Base-by-base conservation (phyloP, 257 asterid species). In the Buddleja alternifolia region DNA sequence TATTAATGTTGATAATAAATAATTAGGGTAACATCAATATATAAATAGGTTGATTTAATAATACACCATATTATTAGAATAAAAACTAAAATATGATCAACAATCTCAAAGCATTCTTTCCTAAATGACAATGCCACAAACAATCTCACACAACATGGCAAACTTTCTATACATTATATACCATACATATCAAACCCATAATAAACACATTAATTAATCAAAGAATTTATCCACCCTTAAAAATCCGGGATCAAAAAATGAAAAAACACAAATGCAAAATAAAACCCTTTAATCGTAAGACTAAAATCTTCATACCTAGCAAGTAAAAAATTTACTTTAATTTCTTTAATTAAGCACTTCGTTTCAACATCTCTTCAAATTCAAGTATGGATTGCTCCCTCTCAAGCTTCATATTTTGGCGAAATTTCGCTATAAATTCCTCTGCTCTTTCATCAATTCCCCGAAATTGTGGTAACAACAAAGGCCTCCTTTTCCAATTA, bases 341-440 rank as follows among this genome's bases (percentile, higher is more conserved):
- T 34, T 67, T 40, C 3, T 3, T n/a, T 29, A 29, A 29, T 73
- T 36, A 87, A 60, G 79, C 63, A 72, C 92, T 78, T 66, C 89
- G 71, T 46, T 84, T 85, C 60, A 89, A 80, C 95, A 85, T 86
- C 75, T 87, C 95, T 61, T 89, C 81, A 60, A 67, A 89, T 15
- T 89, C 96, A 72, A 61, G 60, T 23, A 83, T 75, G 0, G 95
- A 89, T 64, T 87, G 77, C 78, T 85, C 90, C 29, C 89, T 84
- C 73, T 89, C 80, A 72, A 89, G 82, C 83, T 78, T 78, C 95
- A 75, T 85, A 1, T 80, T 86, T 65, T 76, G 75, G 0, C 86
- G 85, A 66, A 87, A 72, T 53, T 85, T 85, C 2, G 84, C 82
- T 10, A 87, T 89, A 61, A 89, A 80, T 16, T 80, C 88, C 48